Percentiles rank a stretch among this genome's conserved stretches.
Evolutionary conservation across 176 grass and related monocot genomes (phyloP).

Genomic region (Luzula sylvatica): DNA sequence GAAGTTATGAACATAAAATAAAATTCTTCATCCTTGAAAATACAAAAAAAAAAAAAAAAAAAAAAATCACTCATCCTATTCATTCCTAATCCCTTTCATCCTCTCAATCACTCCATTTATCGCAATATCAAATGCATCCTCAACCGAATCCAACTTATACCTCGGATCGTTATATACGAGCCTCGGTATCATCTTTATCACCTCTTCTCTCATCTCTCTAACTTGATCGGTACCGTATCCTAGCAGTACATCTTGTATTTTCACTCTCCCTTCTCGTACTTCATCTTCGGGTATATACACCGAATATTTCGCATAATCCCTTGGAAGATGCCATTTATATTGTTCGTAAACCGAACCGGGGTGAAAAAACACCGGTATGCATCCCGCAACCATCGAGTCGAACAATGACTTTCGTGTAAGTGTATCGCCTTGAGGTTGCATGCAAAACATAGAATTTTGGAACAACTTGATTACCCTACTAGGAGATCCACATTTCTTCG

Average conservation of each 20-base stretch:
- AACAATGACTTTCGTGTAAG: conserved; percentile 58
- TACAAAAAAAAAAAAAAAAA: background rate
- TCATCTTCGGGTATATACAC: conserved; percentile 54
- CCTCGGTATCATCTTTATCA: conserved; percentile 49
- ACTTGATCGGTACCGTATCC: conserved; percentile 30
- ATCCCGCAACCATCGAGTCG: conserved; percentile 59
- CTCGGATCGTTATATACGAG: conserved; percentile 63
- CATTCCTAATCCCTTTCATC: conserved; percentile 30
- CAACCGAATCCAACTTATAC: conserved; percentile 42
- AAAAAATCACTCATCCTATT: conserved; percentile 1
- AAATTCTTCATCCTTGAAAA: background rate
- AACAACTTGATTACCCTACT: conserved; percentile 59
- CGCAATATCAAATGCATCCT: conserved; percentile 58
- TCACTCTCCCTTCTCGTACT: conserved; percentile 31
- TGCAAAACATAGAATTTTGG: conserved; percentile 57
- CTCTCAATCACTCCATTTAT: conserved; percentile 37
- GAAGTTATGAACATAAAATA: too few relatives aligned
- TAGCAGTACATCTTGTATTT: conserved; percentile 49
- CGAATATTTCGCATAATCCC: conserved; percentile 34
- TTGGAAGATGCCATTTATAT: conserved; percentile 66
- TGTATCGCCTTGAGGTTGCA: conserved; percentile 59
- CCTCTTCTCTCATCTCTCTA: conserved; percentile 46
- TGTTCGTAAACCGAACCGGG: conserved; percentile 37
- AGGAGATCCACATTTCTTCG: conserved; percentile 31
- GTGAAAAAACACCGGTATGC: conserved; percentile 79